Conservation (phyloP, 768 basidiomycete species). For the Amanita jacksonii region DNA sequence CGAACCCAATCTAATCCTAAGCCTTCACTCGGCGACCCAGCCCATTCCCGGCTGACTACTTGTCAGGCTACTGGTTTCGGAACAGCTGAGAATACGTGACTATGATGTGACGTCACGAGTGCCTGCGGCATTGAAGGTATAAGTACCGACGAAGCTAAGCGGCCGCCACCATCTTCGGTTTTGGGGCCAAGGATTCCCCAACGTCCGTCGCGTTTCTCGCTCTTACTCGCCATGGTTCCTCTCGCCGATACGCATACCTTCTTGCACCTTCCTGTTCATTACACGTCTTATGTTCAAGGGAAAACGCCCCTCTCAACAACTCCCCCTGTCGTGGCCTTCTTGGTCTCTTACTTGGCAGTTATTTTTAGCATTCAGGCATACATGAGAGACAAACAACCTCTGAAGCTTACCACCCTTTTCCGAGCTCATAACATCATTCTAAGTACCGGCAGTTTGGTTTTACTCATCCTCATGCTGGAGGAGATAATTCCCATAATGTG, state of each 20-base stretch:
- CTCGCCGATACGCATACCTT: constrained; percentile 60
- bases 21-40: too few relatives aligned
- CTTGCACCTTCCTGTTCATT: constrained; percentile 46
- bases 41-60: too few relatives aligned
- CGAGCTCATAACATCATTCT: constrained; percentile 88
- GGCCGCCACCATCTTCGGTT: too few relatives aligned
- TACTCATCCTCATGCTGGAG: constrained; percentile 82
- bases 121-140: too few relatives aligned
- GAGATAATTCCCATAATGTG: constrained; percentile 78
- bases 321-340: constrained; percentile 56
- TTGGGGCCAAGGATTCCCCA: too few relatives aligned
- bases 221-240: constrained; percentile 42
- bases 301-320: constrained; percentile 77
- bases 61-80: too few relatives aligned
- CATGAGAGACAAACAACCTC: constrained; percentile 71
- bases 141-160: too few relatives aligned
- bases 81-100: too few relatives aligned
- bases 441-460: constrained; percentile 71
- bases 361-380: constrained; percentile 79
- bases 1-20: too few relatives aligned
- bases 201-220: too few relatives aligned
- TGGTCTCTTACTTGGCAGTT: constrained; percentile 76
- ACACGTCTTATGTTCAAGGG: constrained; percentile 60
- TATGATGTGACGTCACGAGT: too few relatives aligned
- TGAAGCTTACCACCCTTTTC: constrained; percentile 76